Evolutionary conservation across 1,139 yeast species (phyloP).

Genomic region (Pichia sp.): DNA sequence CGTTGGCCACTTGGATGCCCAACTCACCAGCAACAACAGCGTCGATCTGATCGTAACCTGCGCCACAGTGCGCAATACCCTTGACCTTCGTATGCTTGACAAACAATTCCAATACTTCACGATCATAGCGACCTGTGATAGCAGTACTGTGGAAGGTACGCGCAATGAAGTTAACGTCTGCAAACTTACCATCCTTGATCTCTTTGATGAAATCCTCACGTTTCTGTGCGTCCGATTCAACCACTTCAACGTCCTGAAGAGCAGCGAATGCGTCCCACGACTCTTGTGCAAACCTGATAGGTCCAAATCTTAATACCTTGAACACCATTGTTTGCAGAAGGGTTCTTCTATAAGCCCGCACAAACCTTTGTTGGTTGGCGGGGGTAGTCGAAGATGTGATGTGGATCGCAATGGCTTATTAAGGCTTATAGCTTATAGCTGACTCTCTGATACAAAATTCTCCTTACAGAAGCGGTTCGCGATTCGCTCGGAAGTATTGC

Average conservation of each 20-base stretch:
- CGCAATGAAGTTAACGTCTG: slow-evolving; percentile 39
- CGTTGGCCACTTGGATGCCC: slow-evolving; percentile 61
- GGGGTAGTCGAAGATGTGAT: no score
- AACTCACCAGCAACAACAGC: slow-evolving; percentile 40
- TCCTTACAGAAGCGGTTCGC: no score
- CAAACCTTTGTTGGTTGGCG: no score
- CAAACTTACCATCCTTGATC: slow-evolving; percentile 40
- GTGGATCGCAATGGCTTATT: no score
- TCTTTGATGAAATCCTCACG: slow-evolving; percentile 47
- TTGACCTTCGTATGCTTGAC: slow-evolving; percentile 46
- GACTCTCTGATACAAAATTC: no score
- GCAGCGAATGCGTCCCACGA: slow-evolving; percentile 48
- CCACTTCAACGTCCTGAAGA: slow-evolving; percentile 36
- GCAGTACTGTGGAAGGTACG: slow-evolving; percentile 29
- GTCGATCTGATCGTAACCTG: slow-evolving; percentile 87
- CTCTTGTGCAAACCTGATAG: slow-evolving; percentile 41
- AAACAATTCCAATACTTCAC: slow-evolving; percentile 53
- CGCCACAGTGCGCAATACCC: slow-evolving; percentile 74
- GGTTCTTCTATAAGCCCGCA: no score
- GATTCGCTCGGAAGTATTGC: no score
- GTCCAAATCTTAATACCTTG: slow-evolving; percentile 53
- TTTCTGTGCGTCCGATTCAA: slow-evolving; percentile 23
- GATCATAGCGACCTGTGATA: slow-evolving; percentile 69
- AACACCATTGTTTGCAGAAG: slow-evolving; percentile 28
- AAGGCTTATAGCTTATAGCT: no score